Evolutionary conservation across 192 early-diverging fungal genomes (phyloP).

Genomic region (Chytriomyces sp.): DNA sequence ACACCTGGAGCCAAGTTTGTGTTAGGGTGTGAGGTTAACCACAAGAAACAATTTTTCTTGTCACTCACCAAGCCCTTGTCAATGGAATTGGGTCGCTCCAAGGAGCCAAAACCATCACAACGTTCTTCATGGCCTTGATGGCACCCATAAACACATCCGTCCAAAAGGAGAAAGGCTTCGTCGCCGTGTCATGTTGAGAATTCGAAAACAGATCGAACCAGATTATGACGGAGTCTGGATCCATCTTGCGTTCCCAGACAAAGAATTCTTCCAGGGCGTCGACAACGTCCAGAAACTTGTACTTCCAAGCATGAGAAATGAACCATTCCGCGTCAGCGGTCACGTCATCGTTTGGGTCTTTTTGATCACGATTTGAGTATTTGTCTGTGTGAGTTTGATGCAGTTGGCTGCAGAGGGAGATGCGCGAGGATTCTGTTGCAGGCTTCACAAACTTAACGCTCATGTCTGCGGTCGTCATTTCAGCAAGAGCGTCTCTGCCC

Average conservation of each 20-base stretch:
- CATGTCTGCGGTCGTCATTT: slow-evolving; percentile 27
- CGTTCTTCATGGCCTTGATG: slow-evolving; percentile 26
- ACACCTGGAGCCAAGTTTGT: not conserved
- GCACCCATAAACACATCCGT: slow-evolving; percentile 26
- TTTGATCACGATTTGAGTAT: too few species aligned
- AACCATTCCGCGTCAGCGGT: slow-evolving; percentile 18
- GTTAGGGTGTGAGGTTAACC: too few species aligned
- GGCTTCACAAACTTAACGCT: slow-evolving; percentile 37
- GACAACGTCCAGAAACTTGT: slow-evolving; percentile 30
- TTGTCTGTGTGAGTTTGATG: too few species aligned
- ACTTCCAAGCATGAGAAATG: slow-evolving; percentile 38
- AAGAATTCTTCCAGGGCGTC: slow-evolving; percentile 36
- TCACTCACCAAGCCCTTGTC: slow-evolving; percentile 29
- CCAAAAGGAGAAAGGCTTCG: slow-evolving; percentile 15
- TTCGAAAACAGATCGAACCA: slow-evolving; percentile 39
- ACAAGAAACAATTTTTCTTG: not conserved
- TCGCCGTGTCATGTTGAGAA: slow-evolving; percentile 28
- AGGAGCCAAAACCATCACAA: slow-evolving; percentile 31
- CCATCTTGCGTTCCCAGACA: slow-evolving; percentile 6
- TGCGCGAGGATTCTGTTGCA: not conserved
- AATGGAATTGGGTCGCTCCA: slow-evolving; percentile 31
- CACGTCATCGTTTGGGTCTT: too few species aligned
- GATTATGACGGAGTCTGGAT: slow-evolving; percentile 11
- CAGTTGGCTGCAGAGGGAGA: not conserved
- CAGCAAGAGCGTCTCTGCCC: not conserved